Base-by-base conservation (phyloP, 345 rosid genomes). In the Eutrema heterophyllum region DNA sequence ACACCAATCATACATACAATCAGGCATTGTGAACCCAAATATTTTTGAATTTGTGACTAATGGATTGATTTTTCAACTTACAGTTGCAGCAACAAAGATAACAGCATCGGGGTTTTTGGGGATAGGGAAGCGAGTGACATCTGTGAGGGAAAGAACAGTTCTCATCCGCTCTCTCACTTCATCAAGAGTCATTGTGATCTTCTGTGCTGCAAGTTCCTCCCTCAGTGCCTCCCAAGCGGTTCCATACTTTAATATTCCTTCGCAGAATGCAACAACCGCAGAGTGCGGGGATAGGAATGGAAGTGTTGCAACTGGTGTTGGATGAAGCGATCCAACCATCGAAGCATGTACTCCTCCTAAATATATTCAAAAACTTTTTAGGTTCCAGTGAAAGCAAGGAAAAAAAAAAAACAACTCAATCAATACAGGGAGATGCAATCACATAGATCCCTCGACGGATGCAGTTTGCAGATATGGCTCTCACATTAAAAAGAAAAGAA, bases 211-310 rank as follows among this genome's bases (percentile, higher is more conserved):
- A 71, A 90, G 96, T 62, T 95, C 99, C 68, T 89, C 89, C 79
- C 96, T 92, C 78, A 92, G 86, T 72, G 88, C 98, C 80, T 92
- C 99, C 99, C 98, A 95, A 38, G 99, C 99, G 13, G 98, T 92
- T 70, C 92, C 99, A 77, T 92, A 81, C 85, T 86, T 82, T 69
- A 95, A 70, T 80, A 95, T 90, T 38, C 99, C 99, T 79, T 95
- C 99, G 67, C 98, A 92, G 85, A 95, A 95, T 46, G 99, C 99
- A 84, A 95, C 99, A 77, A 86, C 97, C 7, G 99, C 99, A 68
- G 97, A 92, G 74, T 95, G 99, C 2, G 99, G 98, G 57, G 99
- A 95, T 39, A 95, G 86, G 82, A 95, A 95, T 67, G 98, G 99
- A 67, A 95, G 86, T 67, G 93, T 95, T 68, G 99, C 98, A 76